Evolutionary conservation across 192 early-diverging fungal species (phyloP).

Genomic region (Geosiphon pyriformis): DNA sequence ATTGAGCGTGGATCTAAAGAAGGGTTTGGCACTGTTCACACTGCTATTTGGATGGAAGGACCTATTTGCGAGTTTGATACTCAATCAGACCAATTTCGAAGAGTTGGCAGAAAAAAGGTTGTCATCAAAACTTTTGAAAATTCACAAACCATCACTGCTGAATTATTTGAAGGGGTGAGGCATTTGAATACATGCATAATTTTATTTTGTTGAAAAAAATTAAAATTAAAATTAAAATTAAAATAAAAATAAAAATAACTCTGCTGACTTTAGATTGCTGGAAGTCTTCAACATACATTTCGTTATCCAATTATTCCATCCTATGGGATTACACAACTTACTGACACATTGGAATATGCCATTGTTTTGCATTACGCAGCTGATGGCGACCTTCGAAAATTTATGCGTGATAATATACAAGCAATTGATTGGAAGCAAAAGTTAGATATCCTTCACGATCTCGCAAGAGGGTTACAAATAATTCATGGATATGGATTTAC

Average conservation of each 20-base stretch:
- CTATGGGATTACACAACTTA: neutral
- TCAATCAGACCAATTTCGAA: neutral
- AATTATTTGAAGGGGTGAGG: neutral
- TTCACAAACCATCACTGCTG: neutral
- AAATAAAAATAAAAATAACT: neutral
- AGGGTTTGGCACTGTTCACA: neutral
- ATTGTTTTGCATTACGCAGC: neutral
- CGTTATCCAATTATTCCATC: constrained; percentile 9
- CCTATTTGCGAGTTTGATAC: neutral
- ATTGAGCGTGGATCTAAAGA: neutral
- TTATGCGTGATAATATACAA: neutral
- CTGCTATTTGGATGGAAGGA: neutral
- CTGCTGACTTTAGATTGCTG: neutral
- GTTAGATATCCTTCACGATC: neutral
- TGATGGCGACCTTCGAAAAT: neutral
- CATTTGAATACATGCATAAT: neutral
- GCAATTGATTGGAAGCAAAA: neutral
- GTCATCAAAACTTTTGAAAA: neutral
- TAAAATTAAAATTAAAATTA: neutral
- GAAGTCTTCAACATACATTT: no score
- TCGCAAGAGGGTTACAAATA: neutral
- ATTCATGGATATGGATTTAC: neutral
- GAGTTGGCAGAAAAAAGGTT: neutral
- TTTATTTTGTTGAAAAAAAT: neutral
- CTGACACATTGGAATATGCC: neutral